Percentiles rank a stretch among this genome's conserved stretches.
These are phyloP conservation scores for Gnetum montanum DNA, from an alignment of 75 land plant genomes.

Conservation along the genomic window DNA sequence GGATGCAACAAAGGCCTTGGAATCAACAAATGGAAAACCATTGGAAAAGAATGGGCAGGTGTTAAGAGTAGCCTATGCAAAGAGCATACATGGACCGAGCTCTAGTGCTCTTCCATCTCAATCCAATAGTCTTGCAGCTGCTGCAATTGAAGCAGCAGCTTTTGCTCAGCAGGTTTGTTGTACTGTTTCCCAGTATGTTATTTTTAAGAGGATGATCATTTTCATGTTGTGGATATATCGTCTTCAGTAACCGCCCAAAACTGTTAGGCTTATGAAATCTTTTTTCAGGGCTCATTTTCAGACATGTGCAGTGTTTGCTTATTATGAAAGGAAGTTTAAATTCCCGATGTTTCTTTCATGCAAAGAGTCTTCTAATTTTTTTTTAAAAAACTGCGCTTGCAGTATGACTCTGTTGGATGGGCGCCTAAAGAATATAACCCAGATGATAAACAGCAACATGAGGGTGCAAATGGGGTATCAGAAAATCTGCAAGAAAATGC, in stretches of 20 bases:
- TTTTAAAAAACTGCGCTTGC: no score
- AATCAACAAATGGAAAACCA: slow-evolving; percentile 86
- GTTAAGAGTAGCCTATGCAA: slow-evolving; percentile 93
- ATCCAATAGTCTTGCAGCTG: slow-evolving; percentile 85
- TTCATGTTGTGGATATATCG: no score
- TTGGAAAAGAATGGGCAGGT: slow-evolving; percentile 94
- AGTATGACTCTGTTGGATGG: slow-evolving; percentile 99
- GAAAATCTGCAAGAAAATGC: slow-evolving; percentile 17
- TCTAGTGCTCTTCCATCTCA: slow-evolving; percentile 41
- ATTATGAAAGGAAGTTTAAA: no score
- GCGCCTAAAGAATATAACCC: slow-evolving; percentile 98
- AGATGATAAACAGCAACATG: slow-evolving; percentile 38
- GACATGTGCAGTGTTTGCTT: no score
- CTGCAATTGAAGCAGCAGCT: slow-evolving; percentile 97
- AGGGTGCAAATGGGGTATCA: neutral
- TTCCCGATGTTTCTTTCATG: no score
- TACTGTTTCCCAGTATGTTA: neutral
- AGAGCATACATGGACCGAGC: slow-evolving; percentile 77
- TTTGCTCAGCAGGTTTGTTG: slow-evolving; percentile 83
- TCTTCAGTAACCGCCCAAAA: no score
- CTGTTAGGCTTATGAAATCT: no score
- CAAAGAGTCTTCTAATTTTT: no score
- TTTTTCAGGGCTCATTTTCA: neutral
- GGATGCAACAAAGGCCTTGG: slow-evolving; percentile 94
- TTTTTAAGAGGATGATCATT: neutral